Conservation (phyloP, 1,284 basidiomycete genomes). For the Ceratobasidium sp. region DNA sequence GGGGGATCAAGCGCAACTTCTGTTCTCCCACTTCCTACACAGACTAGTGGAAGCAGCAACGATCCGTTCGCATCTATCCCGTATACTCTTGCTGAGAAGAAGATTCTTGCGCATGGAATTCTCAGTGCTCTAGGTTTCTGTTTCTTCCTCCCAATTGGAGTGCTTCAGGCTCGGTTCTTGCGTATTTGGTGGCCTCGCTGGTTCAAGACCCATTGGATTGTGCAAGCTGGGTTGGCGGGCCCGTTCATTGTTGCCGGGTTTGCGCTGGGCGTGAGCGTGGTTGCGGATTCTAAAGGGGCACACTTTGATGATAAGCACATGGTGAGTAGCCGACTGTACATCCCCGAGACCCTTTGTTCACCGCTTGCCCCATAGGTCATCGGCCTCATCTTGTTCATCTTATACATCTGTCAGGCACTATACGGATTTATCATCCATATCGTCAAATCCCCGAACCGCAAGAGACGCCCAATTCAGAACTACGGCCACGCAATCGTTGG, state of each 20-base stretch:
- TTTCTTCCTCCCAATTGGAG: slow-evolving; percentile 38
- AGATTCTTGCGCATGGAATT: slow-evolving; percentile 32
- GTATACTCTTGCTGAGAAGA: slow-evolving; percentile 26
- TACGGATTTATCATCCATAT: slow-evolving; percentile 44
- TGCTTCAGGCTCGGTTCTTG: slow-evolving; percentile 33
- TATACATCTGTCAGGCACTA: slow-evolving; percentile 43
- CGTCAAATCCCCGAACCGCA: slow-evolving; percentile 45
- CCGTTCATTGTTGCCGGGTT: slow-evolving; percentile 45
- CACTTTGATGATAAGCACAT: slow-evolving; percentile 42
- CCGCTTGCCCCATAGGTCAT: slow-evolving; percentile 22
- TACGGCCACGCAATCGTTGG: slow-evolving; percentile 51
- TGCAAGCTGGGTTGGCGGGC: slow-evolving; percentile 42
- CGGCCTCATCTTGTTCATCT: slow-evolving; percentile 43
- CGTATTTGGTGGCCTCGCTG: slow-evolving; percentile 38
- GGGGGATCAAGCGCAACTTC: not conserved
- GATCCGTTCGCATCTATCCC: not conserved
- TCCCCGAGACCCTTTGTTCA: not conserved
- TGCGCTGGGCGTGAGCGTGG: slow-evolving; percentile 35
- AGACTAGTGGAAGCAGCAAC: slow-evolving; percentile 18
- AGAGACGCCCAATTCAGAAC: slow-evolving; percentile 45
- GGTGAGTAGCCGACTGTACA: slow-evolving; percentile 14
- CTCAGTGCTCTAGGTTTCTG: slow-evolving; percentile 38
- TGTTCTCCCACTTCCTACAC: slow-evolving; percentile 19
- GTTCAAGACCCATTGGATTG: slow-evolving; percentile 44
- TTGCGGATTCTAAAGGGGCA: not conserved